Percentiles rank a stretch among this genome's conserved stretches.
These are phyloP conservation scores for Nyssa sinensis DNA, from an alignment of 148 eudicot genomes.

Conservation along the genomic window DNA sequence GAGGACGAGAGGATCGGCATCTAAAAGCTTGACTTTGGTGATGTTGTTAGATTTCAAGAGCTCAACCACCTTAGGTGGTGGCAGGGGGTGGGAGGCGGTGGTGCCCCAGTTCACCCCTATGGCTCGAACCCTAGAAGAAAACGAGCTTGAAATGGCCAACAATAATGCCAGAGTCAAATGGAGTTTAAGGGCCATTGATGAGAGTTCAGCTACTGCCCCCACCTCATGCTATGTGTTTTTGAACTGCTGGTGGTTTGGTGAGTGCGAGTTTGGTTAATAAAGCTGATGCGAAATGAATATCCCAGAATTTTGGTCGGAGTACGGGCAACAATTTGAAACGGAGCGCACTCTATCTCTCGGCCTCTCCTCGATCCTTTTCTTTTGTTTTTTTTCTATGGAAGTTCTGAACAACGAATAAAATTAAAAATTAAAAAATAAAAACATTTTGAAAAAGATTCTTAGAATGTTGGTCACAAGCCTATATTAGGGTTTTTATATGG, in stretches of 20 bases:
- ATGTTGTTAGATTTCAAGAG: constrained; percentile 68
- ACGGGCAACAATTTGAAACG: background rate
- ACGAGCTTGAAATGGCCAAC: background rate
- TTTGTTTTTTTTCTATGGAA: no score
- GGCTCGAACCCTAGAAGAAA: constrained; percentile 16
- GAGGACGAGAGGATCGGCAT: constrained; percentile 57
- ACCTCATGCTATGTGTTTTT: background rate
- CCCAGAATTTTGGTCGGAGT: background rate
- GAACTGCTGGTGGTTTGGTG: background rate
- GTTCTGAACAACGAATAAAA: no score
- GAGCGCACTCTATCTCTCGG: no score
- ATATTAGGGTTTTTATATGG: no score
- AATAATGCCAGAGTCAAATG: background rate
- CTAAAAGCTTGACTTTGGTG: constrained; percentile 54
- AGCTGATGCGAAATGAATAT: background rate
- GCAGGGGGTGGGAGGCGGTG: constrained; percentile 74
- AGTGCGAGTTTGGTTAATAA: background rate
- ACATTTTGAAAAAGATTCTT: no score
- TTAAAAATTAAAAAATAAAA: no score
- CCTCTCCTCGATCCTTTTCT: no score
- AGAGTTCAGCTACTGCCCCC: background rate
- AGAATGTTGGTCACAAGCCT: no score
- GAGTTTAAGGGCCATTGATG: constrained; percentile 26
- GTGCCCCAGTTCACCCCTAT: constrained; percentile 89
- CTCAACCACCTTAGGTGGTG: constrained; percentile 60